These are phyloP conservation scores for Anisodus acutangulus DNA, from an alignment of 257 asterid species.

Conservation along the genomic window DNA sequence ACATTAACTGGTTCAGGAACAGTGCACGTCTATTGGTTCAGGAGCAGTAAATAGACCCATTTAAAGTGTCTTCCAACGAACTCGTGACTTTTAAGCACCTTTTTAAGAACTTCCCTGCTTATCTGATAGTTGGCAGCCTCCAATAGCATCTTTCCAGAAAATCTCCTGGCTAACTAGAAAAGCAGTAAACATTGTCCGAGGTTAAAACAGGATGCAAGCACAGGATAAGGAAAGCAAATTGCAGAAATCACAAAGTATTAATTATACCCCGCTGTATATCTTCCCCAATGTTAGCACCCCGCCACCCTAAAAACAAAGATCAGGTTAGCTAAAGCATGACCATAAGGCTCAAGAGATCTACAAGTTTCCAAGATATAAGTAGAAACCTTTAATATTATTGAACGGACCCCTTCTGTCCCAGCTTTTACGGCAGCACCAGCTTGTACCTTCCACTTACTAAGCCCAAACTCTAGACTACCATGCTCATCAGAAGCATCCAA, in stretches of 20 bases:
- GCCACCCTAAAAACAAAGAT: constrained; percentile 66
- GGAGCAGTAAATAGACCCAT: constrained; percentile 16
- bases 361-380: constrained; percentile 29
- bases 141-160: constrained; percentile 72
- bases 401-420: constrained; percentile 70
- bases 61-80: constrained; percentile 24
- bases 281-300: constrained; percentile 85
- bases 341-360: constrained; percentile 27
- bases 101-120: constrained; percentile 63
- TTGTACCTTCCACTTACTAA: constrained; percentile 84
- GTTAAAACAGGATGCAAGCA: constrained; percentile 32
- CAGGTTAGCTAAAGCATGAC: constrained; percentile 28
- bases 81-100: constrained; percentile 54
- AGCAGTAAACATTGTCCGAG: constrained; percentile 32
- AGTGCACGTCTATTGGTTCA: not conserved
- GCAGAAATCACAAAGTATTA: constrained; percentile 19
- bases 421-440: constrained; percentile 69
- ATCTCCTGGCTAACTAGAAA: constrained; percentile 71
- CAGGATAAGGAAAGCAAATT: not conserved
- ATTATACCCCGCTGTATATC: constrained; percentile 65
- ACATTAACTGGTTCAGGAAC: not conserved
- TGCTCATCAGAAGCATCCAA: constrained; percentile 47
- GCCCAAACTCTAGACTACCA: constrained; percentile 70
- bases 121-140: constrained; percentile 85
- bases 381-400: constrained; percentile 74